Conservation (phyloP, 331 rosid species). For the Quercus lobata region DNA sequence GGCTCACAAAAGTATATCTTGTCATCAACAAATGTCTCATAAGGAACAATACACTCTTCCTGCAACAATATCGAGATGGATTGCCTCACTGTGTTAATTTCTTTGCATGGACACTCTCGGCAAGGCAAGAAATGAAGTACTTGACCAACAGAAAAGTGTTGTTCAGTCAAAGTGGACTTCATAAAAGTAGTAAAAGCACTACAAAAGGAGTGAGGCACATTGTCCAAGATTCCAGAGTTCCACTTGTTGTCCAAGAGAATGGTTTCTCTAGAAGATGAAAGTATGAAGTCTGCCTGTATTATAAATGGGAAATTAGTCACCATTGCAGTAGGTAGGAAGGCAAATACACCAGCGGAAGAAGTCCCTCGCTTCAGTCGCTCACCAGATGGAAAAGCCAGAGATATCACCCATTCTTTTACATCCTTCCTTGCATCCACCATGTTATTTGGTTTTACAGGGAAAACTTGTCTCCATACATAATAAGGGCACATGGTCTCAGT, state of each 20-base stretch:
- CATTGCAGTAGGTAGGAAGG: conserved; percentile 51
- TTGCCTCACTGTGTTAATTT: background rate
- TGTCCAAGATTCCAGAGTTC: conserved; percentile 37
- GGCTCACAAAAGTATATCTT: background rate
- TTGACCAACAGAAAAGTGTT: background rate
- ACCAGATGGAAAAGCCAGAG: conserved; percentile 42
- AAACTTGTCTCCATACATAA: conserved; percentile 47
- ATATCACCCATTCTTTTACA: conserved; percentile 37
- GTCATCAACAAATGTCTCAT: background rate
- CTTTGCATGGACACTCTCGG: background rate
- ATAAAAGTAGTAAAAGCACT: conserved; percentile 1
- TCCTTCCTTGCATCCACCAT: conserved; percentile 32
- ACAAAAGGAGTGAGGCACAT: conserved; percentile 7
- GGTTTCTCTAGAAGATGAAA: conserved; percentile 39
- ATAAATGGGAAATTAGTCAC: conserved; percentile 42
- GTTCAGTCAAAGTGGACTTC: background rate
- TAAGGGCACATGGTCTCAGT: conserved; percentile 18
- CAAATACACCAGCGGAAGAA: conserved; percentile 32
- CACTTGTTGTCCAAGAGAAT: conserved; percentile 38
- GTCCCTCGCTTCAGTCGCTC: conserved; percentile 22
- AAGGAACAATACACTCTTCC: background rate
- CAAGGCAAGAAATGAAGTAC: conserved; percentile 8
- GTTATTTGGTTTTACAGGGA: conserved; percentile 26
- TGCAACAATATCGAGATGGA: background rate
- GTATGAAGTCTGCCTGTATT: conserved; percentile 45